Conservation (phyloP, 2,329 filamentous ascomycete species). For the Penicillium sp. region DNA sequence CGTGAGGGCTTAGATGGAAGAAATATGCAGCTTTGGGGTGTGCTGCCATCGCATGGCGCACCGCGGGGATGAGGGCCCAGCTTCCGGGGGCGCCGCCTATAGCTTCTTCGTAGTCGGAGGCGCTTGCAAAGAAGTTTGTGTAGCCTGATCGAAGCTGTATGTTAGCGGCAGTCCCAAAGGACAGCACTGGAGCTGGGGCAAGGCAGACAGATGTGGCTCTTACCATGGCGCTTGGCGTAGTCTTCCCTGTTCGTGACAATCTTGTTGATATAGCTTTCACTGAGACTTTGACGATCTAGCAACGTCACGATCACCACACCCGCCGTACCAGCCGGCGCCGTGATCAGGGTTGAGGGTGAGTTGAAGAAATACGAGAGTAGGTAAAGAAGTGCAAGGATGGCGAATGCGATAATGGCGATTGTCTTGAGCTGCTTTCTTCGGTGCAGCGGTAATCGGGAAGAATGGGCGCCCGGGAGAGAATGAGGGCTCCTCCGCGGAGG, state of each 20-base stretch:
- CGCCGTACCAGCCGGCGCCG: slow-evolving; percentile 40
- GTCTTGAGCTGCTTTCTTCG: slow-evolving; percentile 66
- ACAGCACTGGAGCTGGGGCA: not conserved
- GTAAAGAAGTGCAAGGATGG: slow-evolving; percentile 62
- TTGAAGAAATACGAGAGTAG: slow-evolving; percentile 53
- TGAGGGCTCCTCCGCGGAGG: slow-evolving; percentile 82
- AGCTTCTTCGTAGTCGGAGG: slow-evolving; percentile 66
- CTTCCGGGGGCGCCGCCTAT: slow-evolving; percentile 46
- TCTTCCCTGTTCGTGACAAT: slow-evolving; percentile 80
- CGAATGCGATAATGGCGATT: slow-evolving; percentile 57
- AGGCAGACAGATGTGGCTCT: slow-evolving; percentile 22
- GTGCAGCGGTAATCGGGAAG: slow-evolving; percentile 39
- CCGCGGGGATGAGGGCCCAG: slow-evolving; percentile 73
- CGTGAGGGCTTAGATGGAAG: slow-evolving; percentile 83
- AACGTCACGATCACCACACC: slow-evolving; percentile 80
- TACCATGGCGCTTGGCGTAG: slow-evolving; percentile 87
- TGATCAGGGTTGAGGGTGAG: slow-evolving; percentile 28
- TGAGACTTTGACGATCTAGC: slow-evolving; percentile 67
- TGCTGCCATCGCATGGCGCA: slow-evolving; percentile 83
- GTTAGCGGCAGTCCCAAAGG: not conserved
- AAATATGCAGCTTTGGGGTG: slow-evolving; percentile 77
- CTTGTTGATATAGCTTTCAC: slow-evolving; percentile 67
- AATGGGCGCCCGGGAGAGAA: slow-evolving; percentile 67
- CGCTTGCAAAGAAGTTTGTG: slow-evolving; percentile 75
- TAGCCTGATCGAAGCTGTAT: slow-evolving; percentile 63